Conservation (phyloP, 257 asterid species). For the Leonotis leonurus region DNA sequence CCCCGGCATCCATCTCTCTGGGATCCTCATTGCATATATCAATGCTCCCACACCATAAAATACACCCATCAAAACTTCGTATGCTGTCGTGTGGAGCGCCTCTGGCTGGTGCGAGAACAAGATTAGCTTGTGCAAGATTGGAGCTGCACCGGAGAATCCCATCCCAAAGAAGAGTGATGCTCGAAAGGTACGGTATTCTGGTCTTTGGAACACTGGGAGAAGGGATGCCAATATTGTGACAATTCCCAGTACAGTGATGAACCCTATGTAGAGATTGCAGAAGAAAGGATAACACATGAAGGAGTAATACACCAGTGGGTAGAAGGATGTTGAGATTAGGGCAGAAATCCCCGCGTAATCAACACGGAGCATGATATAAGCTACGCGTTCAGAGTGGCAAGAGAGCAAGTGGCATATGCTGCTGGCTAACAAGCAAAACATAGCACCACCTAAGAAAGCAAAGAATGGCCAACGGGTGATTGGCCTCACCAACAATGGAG, state of each 20-base stretch:
- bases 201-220: slow-evolving; percentile 74
- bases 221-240: slow-evolving; percentile 66
- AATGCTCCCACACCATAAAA: slow-evolving; percentile 77
- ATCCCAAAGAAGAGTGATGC: slow-evolving; percentile 77
- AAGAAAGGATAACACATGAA: slow-evolving; percentile 91
- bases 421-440: slow-evolving; percentile 92
- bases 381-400: slow-evolving; percentile 73
- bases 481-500: slow-evolving; percentile 66
- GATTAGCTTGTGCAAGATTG: slow-evolving; percentile 76
- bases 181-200: slow-evolving; percentile 64
- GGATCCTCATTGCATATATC: slow-evolving; percentile 72
- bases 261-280: slow-evolving; percentile 79
- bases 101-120: slow-evolving; percentile 80
- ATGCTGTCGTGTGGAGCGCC: slow-evolving; percentile 75
- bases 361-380: slow-evolving; percentile 82
- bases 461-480: slow-evolving; percentile 98
- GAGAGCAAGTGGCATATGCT: slow-evolving; percentile 84
- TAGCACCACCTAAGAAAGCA: slow-evolving; percentile 89
- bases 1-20: slow-evolving; percentile 95
- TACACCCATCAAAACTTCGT: slow-evolving; percentile 77
- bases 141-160: slow-evolving; percentile 82
- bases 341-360: slow-evolving; percentile 93
- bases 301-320: slow-evolving; percentile 87
- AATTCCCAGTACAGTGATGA: slow-evolving; percentile 70
- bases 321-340: slow-evolving; percentile 86